Conservation (phyloP, 495 filamentous ascomycete genomes). For the Geoglossum glabrum region DNA sequence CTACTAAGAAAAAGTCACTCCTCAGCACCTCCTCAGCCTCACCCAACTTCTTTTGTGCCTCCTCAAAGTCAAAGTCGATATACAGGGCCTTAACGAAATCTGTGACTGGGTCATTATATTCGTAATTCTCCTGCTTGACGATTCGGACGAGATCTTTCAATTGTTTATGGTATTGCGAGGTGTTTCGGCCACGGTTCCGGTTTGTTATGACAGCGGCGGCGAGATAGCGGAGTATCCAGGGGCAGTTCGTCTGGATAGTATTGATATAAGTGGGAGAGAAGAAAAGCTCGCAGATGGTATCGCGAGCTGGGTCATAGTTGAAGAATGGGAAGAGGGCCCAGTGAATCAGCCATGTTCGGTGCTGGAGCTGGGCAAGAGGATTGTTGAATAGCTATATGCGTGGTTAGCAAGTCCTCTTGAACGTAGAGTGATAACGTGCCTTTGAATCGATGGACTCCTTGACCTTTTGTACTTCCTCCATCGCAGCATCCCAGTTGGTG, state of each 20-base stretch:
- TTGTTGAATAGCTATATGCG: slow-evolving; percentile 71
- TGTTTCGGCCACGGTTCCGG: slow-evolving; percentile 63
- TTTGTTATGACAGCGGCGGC: slow-evolving; percentile 91
- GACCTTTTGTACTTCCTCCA: slow-evolving; percentile 86
- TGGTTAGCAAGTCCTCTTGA: not conserved
- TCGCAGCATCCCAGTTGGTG: slow-evolving; percentile 83
- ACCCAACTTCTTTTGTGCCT: slow-evolving; percentile 78
- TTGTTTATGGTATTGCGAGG: slow-evolving; percentile 84
- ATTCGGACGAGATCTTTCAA: slow-evolving; percentile 89
- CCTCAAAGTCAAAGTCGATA: slow-evolving; percentile 96
- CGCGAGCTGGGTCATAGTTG: slow-evolving; percentile 83
- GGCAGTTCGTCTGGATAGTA: slow-evolving; percentile 93
- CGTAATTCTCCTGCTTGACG: slow-evolving; percentile 88
- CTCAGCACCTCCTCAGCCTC: slow-evolving; percentile 84
- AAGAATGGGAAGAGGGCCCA: slow-evolving; percentile 98
- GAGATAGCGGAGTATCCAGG: slow-evolving; percentile 91
- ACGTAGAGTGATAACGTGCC: not conserved
- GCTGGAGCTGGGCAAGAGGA: slow-evolving; percentile 78
- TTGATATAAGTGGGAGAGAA: slow-evolving; percentile 95
- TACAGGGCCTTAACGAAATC: slow-evolving; percentile 91
- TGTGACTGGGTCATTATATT: slow-evolving; percentile 90
- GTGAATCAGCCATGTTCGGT: slow-evolving; percentile 93
- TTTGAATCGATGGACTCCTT: slow-evolving; percentile 68
- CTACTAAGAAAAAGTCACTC: slow-evolving; percentile 86
- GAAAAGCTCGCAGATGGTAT: slow-evolving; percentile 81